Conservation (phyloP, 2,329 filamentous ascomycete species). For the Exophiala sideris region DNA sequence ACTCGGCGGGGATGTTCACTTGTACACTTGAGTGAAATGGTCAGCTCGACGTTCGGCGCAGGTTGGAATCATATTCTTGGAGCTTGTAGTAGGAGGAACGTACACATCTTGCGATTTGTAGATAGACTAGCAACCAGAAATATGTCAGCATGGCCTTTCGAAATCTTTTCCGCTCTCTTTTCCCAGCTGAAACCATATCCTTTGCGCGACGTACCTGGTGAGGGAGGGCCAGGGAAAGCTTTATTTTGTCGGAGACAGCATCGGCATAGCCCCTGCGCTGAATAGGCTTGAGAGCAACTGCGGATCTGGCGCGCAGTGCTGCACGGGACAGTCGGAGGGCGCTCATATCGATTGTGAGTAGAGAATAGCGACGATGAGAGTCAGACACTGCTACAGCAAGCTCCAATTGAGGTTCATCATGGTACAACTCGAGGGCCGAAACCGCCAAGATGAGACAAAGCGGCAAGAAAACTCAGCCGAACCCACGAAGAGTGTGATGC, state of each 20-base stretch:
- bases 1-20: conserved; percentile 98
- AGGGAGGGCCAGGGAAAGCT: conserved; percentile 94
- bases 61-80: conserved; percentile 3
- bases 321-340: conserved; percentile 87
- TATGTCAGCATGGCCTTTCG: conserved; percentile 28
- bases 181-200: neutral
- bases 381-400: conserved; percentile 10
- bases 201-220: conserved; percentile 74
- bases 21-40: conserved; percentile 63
- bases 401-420: conserved; percentile 19
- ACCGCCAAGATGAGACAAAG: conserved; percentile 9
- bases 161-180: conserved; percentile 1
- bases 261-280: conserved; percentile 91
- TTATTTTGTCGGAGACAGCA: conserved; percentile 88
- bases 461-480: neutral
- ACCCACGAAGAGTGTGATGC: too few species aligned
- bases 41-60: conserved; percentile 6
- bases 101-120: conserved; percentile 71
- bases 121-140: conserved; percentile 53
- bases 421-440: conserved; percentile 10
- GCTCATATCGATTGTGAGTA: conserved; percentile 68
- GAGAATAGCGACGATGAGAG: neutral
- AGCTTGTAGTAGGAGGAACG: conserved; percentile 34
- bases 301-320: conserved; percentile 73
- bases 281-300: conserved; percentile 69